phyloP scores from a whole-genome alignment of 1,139 yeast genomes.

The Nakaseomyces kungkrabaensis region DNA sequence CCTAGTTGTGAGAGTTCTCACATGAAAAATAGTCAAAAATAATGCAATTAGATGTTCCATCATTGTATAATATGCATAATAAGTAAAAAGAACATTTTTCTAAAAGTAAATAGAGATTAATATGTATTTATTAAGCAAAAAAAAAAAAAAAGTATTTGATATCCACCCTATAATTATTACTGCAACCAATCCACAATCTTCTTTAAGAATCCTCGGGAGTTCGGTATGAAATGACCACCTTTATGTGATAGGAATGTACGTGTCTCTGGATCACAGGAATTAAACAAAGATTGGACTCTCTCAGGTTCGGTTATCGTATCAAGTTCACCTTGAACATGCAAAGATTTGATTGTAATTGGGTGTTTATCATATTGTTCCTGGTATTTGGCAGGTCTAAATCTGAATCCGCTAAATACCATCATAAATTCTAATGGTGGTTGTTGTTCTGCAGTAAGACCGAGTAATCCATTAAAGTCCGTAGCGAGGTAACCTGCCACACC shows the following conservation, averaged over 20 bases:
- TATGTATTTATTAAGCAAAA: background rate
- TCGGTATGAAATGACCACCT: constrained; percentile 84
- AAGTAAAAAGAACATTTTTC: too few species aligned
- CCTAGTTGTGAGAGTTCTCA: too few species aligned
- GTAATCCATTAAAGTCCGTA: constrained; percentile 34
- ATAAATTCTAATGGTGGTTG: constrained; percentile 55
- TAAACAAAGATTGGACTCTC: constrained; percentile 48
- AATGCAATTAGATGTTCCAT: too few species aligned
- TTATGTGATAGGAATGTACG: constrained; percentile 55
- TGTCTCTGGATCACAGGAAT: constrained; percentile 40
- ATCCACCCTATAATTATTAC: background rate
- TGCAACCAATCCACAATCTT: constrained; percentile 46
- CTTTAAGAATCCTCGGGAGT: constrained; percentile 48
- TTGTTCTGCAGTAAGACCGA: constrained; percentile 18
- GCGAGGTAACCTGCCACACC: constrained; percentile 60
- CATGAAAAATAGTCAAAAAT: too few species aligned
- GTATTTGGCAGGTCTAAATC: constrained; percentile 45
- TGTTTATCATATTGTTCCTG: constrained; percentile 38
- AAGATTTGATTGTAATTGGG: constrained; percentile 42
- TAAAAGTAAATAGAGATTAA: background rate
- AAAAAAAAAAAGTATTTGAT: too few species aligned
- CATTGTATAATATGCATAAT: too few species aligned
- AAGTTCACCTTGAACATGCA: constrained; percentile 77
- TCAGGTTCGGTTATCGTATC: constrained; percentile 84
- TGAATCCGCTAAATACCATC: constrained; percentile 70